Conservation (phyloP, 1,284 basidiomycete genomes). For the Austroboletus niveus region DNA sequence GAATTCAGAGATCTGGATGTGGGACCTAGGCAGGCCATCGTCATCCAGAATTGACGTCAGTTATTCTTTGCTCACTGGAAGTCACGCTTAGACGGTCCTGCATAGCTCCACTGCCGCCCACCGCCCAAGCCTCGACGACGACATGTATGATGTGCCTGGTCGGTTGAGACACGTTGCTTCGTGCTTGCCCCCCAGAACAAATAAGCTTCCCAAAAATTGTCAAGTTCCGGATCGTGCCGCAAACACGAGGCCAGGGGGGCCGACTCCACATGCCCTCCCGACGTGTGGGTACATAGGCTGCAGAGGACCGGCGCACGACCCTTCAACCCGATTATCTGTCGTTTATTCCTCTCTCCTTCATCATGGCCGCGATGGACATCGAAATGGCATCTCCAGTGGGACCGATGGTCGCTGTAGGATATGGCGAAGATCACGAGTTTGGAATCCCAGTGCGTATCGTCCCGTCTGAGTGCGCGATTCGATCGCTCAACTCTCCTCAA, state of each 20-base stretch:
- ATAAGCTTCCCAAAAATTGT: conserved; percentile 2
- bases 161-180: conserved; percentile 15
- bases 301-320: conserved; percentile 4
- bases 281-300: conserved; percentile 27
- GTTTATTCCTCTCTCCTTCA: neutral
- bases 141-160: neutral
- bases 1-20: neutral
- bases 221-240: conserved; percentile 14
- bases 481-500: conserved; percentile 7
- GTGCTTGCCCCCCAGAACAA: conserved; percentile 6
- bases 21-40: neutral
- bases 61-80: neutral
- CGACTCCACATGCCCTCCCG: conserved; percentile 24
- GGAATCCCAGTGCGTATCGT: conserved; percentile 21
- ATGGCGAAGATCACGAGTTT: conserved; percentile 17
- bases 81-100: neutral
- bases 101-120: neutral
- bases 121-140: conserved; percentile 1
- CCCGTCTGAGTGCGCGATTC: neutral
- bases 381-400: conserved; percentile 32
- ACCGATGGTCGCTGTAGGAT: conserved; percentile 26
- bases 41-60: neutral
- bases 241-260: conserved; percentile 30
- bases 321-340: conserved; percentile 19
- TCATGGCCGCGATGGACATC: conserved; percentile 28